Evolutionary conservation across 2,329 filamentous ascomycete genomes (phyloP).

Genomic region (Colletotrichum sp.): DNA sequence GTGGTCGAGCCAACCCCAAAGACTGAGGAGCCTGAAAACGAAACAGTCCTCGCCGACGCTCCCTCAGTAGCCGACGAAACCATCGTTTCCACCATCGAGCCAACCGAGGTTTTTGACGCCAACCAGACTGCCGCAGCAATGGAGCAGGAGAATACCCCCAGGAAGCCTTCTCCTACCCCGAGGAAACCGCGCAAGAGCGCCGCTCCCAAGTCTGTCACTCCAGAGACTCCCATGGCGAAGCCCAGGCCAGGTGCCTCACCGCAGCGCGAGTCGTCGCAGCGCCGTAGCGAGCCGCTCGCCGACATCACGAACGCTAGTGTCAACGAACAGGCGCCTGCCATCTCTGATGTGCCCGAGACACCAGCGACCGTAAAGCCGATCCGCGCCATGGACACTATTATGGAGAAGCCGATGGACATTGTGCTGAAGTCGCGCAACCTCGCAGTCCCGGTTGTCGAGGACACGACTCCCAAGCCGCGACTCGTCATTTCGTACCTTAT

Average conservation of each 20-base stretch:
- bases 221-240: constrained; percentile 44
- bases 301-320: constrained; percentile 75
- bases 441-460: constrained; percentile 71
- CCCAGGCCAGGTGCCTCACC: constrained; percentile 63
- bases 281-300: constrained; percentile 64
- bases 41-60: not conserved
- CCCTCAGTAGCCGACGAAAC: not conserved
- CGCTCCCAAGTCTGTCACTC: constrained; percentile 45
- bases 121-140: constrained; percentile 34
- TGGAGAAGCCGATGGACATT: constrained; percentile 94
- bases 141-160: constrained; percentile 34
- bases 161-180: constrained; percentile 51
- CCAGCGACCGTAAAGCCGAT: constrained; percentile 69
- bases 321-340: constrained; percentile 62
- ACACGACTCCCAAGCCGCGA: constrained; percentile 78
- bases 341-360: constrained; percentile 43
- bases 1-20: not conserved
- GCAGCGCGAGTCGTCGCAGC: constrained; percentile 53
- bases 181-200: constrained; percentile 69
- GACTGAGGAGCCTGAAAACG: not conserved
- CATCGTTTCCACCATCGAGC: constrained; percentile 20
- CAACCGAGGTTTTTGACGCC: constrained; percentile 41
- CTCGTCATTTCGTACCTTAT: constrained; percentile 93
- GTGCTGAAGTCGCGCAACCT: constrained; percentile 83
- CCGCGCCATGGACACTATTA: constrained; percentile 75